Evolutionary conservation across 805 yeast species (phyloP).

Genomic region (Spathaspora passalidarum): DNA sequence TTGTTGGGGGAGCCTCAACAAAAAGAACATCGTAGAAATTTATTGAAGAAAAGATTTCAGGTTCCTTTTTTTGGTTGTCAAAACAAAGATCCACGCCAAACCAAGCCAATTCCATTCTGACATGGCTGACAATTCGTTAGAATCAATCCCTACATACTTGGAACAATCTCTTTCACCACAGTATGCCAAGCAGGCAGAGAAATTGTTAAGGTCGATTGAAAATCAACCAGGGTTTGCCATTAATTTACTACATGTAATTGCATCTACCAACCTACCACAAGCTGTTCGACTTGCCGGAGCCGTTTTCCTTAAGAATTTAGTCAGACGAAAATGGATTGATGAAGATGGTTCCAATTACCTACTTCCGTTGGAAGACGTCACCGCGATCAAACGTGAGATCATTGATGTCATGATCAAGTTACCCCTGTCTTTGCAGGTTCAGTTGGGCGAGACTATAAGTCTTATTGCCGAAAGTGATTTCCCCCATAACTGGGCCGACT

Average conservation of each 20-base stretch:
- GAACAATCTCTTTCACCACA: conserved; percentile 65
- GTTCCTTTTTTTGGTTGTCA: not conserved
- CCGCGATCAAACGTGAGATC: conserved; percentile 69
- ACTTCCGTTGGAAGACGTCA: conserved; percentile 59
- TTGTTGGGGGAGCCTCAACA: too few relatives aligned
- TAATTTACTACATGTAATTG: conserved; percentile 72
- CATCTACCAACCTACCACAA: conserved; percentile 49
- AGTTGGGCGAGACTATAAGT: conserved; percentile 90
- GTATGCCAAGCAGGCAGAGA: conserved; percentile 66
- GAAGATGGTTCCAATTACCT: conserved; percentile 74
- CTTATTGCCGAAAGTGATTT: conserved; percentile 94
- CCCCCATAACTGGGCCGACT: conserved; percentile 82
- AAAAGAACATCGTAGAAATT: not conserved
- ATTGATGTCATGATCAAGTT: conserved; percentile 81
- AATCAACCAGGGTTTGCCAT: conserved; percentile 70
- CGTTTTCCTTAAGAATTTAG: conserved; percentile 82
- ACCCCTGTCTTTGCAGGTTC: conserved; percentile 81
- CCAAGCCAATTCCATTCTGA: too few relatives aligned
- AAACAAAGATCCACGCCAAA: too few relatives aligned
- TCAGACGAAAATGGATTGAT: conserved; percentile 84
- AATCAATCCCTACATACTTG: conserved; percentile 51
- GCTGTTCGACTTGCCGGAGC: conserved; percentile 84
- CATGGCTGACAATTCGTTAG: conserved; percentile 31
- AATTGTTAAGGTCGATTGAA: conserved; percentile 61
- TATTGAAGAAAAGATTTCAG: not conserved